Evolutionary conservation across 306 rosid species (phyloP), one percentile per base, ranked within the genome.

Genomic region (Rosa chinensis): DNA sequence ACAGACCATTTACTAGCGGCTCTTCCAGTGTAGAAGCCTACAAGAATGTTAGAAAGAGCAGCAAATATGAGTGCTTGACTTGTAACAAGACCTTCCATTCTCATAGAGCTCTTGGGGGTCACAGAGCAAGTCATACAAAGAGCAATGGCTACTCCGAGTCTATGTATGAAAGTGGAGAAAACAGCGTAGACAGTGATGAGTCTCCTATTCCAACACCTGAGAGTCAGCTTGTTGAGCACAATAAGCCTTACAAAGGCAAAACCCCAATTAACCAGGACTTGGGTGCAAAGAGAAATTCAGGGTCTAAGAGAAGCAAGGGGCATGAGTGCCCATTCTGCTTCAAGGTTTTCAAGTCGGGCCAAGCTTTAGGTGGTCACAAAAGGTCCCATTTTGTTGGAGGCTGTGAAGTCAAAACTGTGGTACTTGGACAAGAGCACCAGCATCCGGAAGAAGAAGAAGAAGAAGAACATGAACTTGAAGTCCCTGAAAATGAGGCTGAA

Each of bases 321-420:
- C 94, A 94, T 76, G 97, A 90, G 71, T 94, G 98, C 61, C 97
- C 97, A 70, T 86, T 94, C 52, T 94, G 98, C 89, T 86, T 84
- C 89, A 88, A 78, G 25, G 84, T 85, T 55, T 92, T 90, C 89
- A 80, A 82, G 86, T 92, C 98, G 40, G 97, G 98, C 55, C 98
- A 94, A 87, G 98, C 98, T 52, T 88, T 94, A 69, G 98, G 98
- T 5, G 98, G 98, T 71, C 98, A 94, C 86, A 94, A 94, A 83
- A 91, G 97, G 87, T 94, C 98, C 72, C 98, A 94, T 82, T 90
- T 91, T 81, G 84, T 87, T 72, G 97, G 95, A 70, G 94, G 94
- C 8, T 81, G 84, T 70, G 91, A 87, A 61, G 91, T 87, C 16
- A 82, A 82, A 71, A 85, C 92, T 40, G 63, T 85, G n/a, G 86